phyloP scores from a whole-genome alignment of 768 basidiomycete genomes.

The Auriculariales sp. region DNA sequence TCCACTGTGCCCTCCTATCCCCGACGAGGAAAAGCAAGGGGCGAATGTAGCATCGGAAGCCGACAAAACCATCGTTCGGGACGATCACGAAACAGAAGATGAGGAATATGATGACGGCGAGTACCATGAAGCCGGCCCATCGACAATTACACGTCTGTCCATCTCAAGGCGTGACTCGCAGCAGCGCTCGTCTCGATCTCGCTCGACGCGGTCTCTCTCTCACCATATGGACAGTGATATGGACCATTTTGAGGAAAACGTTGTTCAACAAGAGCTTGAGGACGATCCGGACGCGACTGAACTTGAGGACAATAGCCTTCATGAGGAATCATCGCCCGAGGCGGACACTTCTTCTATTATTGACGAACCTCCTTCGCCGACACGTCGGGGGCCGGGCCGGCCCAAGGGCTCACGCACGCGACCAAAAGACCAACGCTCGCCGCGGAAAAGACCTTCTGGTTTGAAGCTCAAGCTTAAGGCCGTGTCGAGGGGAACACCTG shows the following conservation, averaged over 20 bases:
- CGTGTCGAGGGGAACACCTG: too few relatives aligned
- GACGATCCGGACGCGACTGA: too few relatives aligned
- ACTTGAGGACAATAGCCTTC: too few relatives aligned
- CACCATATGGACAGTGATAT: too few relatives aligned
- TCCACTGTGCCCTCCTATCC: constrained; percentile 34
- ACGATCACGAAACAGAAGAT: constrained; percentile 20
- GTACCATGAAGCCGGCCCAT: background rate
- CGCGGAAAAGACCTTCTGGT: background rate
- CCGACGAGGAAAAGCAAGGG: constrained; percentile 1
- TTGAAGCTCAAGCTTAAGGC: background rate
- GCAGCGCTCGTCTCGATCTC: background rate
- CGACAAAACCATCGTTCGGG: constrained; percentile 54
- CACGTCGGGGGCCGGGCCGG: background rate
- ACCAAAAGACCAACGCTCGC: background rate
- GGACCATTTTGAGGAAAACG: too few relatives aligned
- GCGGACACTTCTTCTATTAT: background rate
- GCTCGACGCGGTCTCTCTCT: background rate
- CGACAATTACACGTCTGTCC: background rate
- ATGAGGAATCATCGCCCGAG: background rate
- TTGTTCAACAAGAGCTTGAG: too few relatives aligned
- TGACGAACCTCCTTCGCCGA: background rate
- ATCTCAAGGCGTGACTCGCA: background rate
- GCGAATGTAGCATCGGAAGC: background rate
- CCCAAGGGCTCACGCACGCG: background rate
- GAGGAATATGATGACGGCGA: background rate